Base-by-base conservation (phyloP, 192 early-diverging fungal genomes). In the Backusella parvicylindrica region DNA sequence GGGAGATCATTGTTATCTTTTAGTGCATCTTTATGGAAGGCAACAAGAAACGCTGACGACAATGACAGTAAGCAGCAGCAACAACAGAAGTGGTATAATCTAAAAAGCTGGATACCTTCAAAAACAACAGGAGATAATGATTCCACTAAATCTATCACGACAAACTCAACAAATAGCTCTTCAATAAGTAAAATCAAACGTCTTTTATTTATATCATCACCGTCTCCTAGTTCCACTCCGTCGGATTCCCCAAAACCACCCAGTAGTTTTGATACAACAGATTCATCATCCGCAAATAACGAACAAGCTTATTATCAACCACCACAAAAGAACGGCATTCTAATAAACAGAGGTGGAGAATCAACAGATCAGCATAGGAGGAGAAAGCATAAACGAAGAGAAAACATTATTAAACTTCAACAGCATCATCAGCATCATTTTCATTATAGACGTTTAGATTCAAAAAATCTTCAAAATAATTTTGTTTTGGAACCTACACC, bases 1-100 rank as follows among this genome's bases (percentile, higher is more conserved):
- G 70, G 64, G 11, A 79, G 77, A 35, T 71, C 77, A 31, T 69
- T 72, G 5, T 79, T 73, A 50, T 79, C 70, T 31, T 56, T 79
- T 13, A 74, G 72, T 21, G 31, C 70, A 18, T 50, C 69, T 36
- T 43, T 38, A 64, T 38, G 36, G 33, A 68, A 56, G 9, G 7
- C 63, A 9, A 6, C 69, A n/a, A 35, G 7, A 3, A 70, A 64
- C 4, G n/a, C 43, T 47, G 43, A 47, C 18, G 43, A 47, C 43
- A n/a, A 41, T 31, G 49, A 13, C 23, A 56, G 13, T 15, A 43
- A 15, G 13, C 53, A 56, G 3, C 53, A 56, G 2, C 50, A 21
- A 53, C 50, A 56, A 28, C 53, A 60, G 11, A 60, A 60, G 28
- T 74, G 47, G 72, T 56, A 47, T 50, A 69, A 38, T 13, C 33